Percentiles rank a stretch among this genome's conserved stretches.
Evolutionary conservation across 2,329 filamentous ascomycete species (phyloP).

Genomic region (Colletotrichum incanum): DNA sequence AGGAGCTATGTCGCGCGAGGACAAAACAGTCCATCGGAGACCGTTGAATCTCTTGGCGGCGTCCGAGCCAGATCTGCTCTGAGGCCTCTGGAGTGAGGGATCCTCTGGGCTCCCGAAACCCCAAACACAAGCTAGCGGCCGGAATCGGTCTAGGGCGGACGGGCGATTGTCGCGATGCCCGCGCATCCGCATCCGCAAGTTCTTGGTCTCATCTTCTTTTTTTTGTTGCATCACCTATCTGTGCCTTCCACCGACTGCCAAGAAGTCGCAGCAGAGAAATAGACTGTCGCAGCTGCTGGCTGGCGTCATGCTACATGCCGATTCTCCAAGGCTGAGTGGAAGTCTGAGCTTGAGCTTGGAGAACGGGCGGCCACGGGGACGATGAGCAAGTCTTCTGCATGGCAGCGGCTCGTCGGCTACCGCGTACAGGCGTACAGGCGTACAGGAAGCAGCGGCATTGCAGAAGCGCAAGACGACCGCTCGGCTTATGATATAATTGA

Average conservation of each 20-base stretch:
- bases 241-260: slow-evolving; percentile 11
- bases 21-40: slow-evolving; percentile 15
- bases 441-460: not conserved
- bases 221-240: too few species aligned
- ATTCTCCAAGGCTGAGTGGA: not conserved
- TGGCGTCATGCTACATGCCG: slow-evolving; percentile 30
- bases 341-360: slow-evolving; percentile 12
- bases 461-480: slow-evolving; percentile 4
- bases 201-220: not conserved
- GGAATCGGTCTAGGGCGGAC: slow-evolving; percentile 6
- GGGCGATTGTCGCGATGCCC: slow-evolving; percentile 22
- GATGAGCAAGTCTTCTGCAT: slow-evolving; percentile 6
- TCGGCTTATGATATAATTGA: slow-evolving; percentile 21
- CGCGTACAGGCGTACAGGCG: slow-evolving; percentile 13
- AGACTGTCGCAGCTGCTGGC: slow-evolving; percentile 21
- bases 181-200: slow-evolving; percentile 11
- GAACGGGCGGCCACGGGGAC: not conserved
- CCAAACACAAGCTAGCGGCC: slow-evolving; percentile 6
- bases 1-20: slow-evolving; percentile 2
- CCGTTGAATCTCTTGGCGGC: slow-evolving; percentile 39
- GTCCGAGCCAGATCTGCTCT: slow-evolving; percentile 36
- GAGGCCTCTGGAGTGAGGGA: not conserved
- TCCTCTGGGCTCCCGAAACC: slow-evolving; percentile 1
- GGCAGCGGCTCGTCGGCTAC: slow-evolving; percentile 3
- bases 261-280: slow-evolving; percentile 22